Conservation (phyloP, 2,329 filamentous ascomycete species). For the Tympanopsis confertula region DNA sequence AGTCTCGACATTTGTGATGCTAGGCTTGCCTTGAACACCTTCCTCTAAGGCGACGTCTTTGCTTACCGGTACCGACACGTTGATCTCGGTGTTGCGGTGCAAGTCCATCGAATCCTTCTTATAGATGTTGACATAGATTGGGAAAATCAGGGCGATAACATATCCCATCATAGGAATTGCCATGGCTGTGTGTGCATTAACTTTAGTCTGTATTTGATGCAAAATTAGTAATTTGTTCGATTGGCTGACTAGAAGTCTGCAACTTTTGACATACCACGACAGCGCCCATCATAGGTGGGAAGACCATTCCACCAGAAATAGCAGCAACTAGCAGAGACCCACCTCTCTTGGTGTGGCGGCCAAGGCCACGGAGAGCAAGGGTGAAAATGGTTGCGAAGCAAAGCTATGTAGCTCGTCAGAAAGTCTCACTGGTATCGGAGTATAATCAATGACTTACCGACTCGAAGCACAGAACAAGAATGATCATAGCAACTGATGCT, state of each 20-base stretch:
- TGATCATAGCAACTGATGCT: slow-evolving; percentile 41
- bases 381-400: slow-evolving; percentile 50
- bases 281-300: slow-evolving; percentile 39
- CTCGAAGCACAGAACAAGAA: slow-evolving; percentile 42
- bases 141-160: slow-evolving; percentile 28
- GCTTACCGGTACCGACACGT: no score
- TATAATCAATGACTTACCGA: no score
- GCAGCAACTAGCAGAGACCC: slow-evolving; percentile 40
- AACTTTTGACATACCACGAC: slow-evolving; percentile 29
- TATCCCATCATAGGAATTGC: slow-evolving; percentile 33
- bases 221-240: no score
- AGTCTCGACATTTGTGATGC: no score
- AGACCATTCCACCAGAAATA: slow-evolving; percentile 41
- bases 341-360: slow-evolving; percentile 41
- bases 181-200: slow-evolving; percentile 29
- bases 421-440: no score
- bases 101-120: no score
- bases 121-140: slow-evolving; percentile 19
- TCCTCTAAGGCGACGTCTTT: no score
- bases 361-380: slow-evolving; percentile 42
- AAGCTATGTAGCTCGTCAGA: no score
- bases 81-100: no score
- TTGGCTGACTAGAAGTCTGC: no score
- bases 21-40: no score
- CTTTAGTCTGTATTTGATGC: no score